phyloP scores from a whole-genome alignment of 139 green algal genomes.

The Micractinium conductrix region DNA sequence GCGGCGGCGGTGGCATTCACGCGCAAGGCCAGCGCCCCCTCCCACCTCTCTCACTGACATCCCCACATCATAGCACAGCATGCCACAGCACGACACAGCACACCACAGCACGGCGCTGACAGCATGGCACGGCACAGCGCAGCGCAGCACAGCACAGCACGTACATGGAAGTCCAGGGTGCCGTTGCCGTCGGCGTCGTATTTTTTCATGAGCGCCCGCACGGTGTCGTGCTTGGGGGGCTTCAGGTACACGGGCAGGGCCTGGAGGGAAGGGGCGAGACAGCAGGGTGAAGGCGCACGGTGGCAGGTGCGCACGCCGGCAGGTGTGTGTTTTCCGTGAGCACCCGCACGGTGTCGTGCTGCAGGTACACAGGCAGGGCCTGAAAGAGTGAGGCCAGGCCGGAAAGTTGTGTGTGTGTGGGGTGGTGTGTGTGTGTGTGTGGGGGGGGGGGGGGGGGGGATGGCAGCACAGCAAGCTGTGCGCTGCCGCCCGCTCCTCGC shows the following conservation, averaged over 20 bases:
- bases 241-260: constrained; percentile 9
- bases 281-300: too few relatives aligned
- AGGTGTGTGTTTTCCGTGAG: too few relatives aligned
- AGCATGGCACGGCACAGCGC: neutral
- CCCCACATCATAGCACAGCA: neutral
- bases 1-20: neutral
- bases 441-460: too few relatives aligned
- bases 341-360: too few relatives aligned
- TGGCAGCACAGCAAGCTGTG: too few relatives aligned
- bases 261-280: neutral
- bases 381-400: too few relatives aligned
- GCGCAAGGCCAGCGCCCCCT: too few relatives aligned
- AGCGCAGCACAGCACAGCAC: neutral
- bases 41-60: too few relatives aligned
- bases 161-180: constrained; percentile 23
- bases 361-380: neutral
- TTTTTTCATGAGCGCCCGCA: constrained; percentile 1
- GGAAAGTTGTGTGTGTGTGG: too few relatives aligned
- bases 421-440: too few relatives aligned
- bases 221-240: constrained; percentile 1
- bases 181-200: constrained; percentile 25
- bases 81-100: neutral
- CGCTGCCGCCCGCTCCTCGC: too few relatives aligned
- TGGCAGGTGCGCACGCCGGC: too few relatives aligned
- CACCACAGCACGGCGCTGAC: neutral